These are phyloP conservation scores for Russula griseocarnosa DNA, from an alignment of 768 basidiomycete genomes.

Conservation along the genomic window DNA sequence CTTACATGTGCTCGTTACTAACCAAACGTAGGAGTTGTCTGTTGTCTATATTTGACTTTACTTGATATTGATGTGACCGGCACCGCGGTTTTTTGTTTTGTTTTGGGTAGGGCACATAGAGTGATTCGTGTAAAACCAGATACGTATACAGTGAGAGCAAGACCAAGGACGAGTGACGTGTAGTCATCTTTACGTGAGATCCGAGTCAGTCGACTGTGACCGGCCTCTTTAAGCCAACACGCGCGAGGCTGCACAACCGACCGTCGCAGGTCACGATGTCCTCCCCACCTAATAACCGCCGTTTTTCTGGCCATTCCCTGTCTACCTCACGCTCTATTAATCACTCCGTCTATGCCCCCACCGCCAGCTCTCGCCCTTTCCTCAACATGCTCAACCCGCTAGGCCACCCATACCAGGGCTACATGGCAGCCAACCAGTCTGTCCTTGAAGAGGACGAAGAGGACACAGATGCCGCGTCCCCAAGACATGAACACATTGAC, in stretches of 20 bases:
- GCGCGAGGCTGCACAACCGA: not conserved
- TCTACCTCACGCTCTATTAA: conserved; percentile 29
- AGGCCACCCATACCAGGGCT: conserved; percentile 68
- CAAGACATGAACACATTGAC: conserved; percentile 44
- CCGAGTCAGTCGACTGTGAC: not conserved
- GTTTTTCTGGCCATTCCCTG: conserved; percentile 26
- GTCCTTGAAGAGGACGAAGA: conserved; percentile 71
- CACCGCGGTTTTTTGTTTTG: no score
- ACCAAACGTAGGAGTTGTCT: no score
- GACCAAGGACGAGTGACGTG: no score
- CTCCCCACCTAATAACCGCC: conserved; percentile 30
- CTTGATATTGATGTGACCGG: no score
- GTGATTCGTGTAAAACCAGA: no score
- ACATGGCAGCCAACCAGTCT: conserved; percentile 68
- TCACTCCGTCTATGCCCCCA: conserved; percentile 38
- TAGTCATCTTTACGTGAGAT: not conserved
- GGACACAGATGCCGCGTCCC: conserved; percentile 40
- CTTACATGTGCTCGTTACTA: no score
- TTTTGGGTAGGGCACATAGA: no score
- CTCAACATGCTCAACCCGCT: conserved; percentile 81
- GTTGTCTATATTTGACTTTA: no score
- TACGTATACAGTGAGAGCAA: no score
- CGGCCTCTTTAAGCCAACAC: not conserved
- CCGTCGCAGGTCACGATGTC: conserved; percentile 21
- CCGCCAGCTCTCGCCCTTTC: conserved; percentile 70